These are phyloP conservation scores for Candida sithepensis DNA, from an alignment of 805 yeast species.

Conservation along the genomic window DNA sequence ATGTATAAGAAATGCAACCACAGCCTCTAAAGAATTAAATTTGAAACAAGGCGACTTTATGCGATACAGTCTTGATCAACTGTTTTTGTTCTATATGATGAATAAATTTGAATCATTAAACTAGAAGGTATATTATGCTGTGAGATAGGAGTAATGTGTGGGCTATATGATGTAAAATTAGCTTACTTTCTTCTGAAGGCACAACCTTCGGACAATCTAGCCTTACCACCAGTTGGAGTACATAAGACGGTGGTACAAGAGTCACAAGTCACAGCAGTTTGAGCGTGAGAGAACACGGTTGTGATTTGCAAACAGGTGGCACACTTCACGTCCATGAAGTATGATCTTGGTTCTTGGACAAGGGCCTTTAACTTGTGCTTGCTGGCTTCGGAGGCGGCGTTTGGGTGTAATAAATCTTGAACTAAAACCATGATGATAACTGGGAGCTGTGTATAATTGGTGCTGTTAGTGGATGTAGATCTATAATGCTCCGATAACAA, in stretches of 20 bases:
- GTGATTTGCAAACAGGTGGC: constrained; percentile 99
- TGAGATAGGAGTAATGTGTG: neutral
- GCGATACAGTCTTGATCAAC: neutral
- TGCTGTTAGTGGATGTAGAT: no score
- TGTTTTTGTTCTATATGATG: neutral
- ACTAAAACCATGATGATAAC: constrained; percentile 70
- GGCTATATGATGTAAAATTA: neutral
- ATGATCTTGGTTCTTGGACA: constrained; percentile 98
- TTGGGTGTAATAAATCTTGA: constrained; percentile 98
- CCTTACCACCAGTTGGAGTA: constrained; percentile 99
- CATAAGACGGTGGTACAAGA: constrained; percentile 97
- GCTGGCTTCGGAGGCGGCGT: constrained; percentile 93
- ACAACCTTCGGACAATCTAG: constrained; percentile 98
- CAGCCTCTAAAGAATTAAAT: no score
- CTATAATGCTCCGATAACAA: no score
- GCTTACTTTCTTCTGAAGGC: constrained; percentile 98
- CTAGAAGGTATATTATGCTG: neutral
- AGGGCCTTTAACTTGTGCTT: constrained; percentile 97
- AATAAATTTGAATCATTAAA: neutral
- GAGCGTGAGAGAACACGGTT: constrained; percentile 99
- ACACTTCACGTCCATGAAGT: constrained; percentile 99
- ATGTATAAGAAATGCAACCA: no score
- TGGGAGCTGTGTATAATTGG: neutral
- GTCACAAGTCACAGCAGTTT: constrained; percentile 99
- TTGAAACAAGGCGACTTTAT: no score